Evolutionary conservation across 768 basidiomycete genomes (phyloP).

Genomic region (Tricholoma saponaceum): DNA sequence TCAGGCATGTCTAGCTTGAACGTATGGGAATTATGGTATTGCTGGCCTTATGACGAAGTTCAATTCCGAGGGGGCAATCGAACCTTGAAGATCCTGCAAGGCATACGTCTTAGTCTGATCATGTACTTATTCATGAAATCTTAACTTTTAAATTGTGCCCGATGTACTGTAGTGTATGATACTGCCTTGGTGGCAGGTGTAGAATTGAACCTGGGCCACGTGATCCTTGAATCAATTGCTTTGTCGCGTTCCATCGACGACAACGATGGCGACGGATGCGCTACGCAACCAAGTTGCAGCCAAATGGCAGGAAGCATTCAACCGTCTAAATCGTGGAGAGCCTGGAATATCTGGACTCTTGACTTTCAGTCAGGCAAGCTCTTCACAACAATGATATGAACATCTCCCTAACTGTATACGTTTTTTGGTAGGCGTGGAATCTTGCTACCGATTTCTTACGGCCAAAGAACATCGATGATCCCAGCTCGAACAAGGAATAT

Average conservation of each 20-base stretch:
- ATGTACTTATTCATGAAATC: no score
- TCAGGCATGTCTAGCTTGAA: not conserved
- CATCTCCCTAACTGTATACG: constrained; percentile 1
- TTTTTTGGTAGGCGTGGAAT: constrained; percentile 51
- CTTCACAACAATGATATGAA: not conserved
- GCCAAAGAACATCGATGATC: constrained; percentile 48
- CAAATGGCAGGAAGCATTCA: constrained; percentile 70
- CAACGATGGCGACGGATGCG: constrained; percentile 53
- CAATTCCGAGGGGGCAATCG: no score
- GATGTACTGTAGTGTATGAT: no score
- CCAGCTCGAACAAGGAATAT: constrained; percentile 19
- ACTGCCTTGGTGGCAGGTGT: no score
- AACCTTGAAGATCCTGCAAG: no score
- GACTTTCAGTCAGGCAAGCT: constrained; percentile 54
- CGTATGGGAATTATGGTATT: not conserved
- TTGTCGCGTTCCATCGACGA: not conserved
- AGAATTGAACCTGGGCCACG: not conserved
- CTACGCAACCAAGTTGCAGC: constrained; percentile 61
- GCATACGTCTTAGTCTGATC: no score
- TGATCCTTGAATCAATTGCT: not conserved
- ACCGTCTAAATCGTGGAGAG: constrained; percentile 53
- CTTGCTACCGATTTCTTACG: constrained; percentile 49
- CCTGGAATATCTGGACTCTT: constrained; percentile 64
- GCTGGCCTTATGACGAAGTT: no score
- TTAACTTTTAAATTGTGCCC: no score